Evolutionary conservation across 2,329 filamentous ascomycete species (phyloP).

Genomic region (Epichloe gansuensis): DNA sequence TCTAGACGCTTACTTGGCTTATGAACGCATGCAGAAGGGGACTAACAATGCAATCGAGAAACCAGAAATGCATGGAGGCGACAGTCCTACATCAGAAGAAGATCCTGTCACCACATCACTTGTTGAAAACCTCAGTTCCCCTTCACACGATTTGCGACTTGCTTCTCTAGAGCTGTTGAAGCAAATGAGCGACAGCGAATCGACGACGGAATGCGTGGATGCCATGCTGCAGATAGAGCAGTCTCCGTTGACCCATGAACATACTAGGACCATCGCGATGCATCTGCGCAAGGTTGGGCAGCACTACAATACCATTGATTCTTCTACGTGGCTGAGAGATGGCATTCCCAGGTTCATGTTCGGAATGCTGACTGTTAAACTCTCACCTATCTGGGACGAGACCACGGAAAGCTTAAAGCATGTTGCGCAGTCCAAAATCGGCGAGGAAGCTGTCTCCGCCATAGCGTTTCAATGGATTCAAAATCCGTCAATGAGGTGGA

Average conservation of each 20-base stretch:
- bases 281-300: constrained; percentile 66
- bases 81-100: constrained; percentile 33
- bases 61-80: constrained; percentile 27
- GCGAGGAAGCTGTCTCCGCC: constrained; percentile 60
- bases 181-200: constrained; percentile 31
- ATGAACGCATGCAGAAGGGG: constrained; percentile 28
- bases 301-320: constrained; percentile 46
- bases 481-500: constrained; percentile 42
- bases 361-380: constrained; percentile 73
- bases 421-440: constrained; percentile 56
- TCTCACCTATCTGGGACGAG: constrained; percentile 82
- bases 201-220: constrained; percentile 17
- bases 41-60: constrained; percentile 9
- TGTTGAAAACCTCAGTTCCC: constrained; percentile 60
- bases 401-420: constrained; percentile 62
- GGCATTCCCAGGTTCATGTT: constrained; percentile 77
- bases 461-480: constrained; percentile 71
- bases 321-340: constrained; percentile 53
- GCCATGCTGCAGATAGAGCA: constrained; percentile 71
- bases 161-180: constrained; percentile 62
- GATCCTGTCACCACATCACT: constrained; percentile 53
- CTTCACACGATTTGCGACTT: constrained; percentile 63
- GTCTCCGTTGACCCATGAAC: constrained; percentile 64
- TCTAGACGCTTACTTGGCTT: constrained; percentile 48
- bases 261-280: constrained; percentile 68